These are phyloP conservation scores for Fusarium mangiferae DNA, from an alignment of 2,329 filamentous ascomycete genomes.

Conservation along the genomic window DNA sequence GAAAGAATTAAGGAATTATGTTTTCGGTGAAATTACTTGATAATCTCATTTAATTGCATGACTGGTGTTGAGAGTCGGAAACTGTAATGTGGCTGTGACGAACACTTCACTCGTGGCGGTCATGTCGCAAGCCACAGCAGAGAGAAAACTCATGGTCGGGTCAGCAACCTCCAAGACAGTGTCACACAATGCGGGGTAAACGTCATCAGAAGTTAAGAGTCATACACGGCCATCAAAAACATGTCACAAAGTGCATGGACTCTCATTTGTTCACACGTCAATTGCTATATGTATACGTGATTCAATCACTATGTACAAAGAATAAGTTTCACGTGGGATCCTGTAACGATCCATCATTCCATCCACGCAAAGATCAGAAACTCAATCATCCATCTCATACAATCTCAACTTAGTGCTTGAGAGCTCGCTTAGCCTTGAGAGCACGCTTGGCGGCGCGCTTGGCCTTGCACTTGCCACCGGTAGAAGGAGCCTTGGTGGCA, in stretches of 20 bases:
- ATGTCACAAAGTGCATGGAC: not conserved
- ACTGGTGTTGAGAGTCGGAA: not conserved
- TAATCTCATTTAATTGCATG: no score
- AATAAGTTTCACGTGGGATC: conserved; percentile 31
- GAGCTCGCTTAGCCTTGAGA: conserved; percentile 12
- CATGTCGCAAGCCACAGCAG: not conserved
- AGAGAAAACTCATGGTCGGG: fast-evolving
- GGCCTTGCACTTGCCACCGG: conserved; percentile 26
- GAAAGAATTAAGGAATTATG: fast-evolving
- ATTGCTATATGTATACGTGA: conserved; percentile 9
- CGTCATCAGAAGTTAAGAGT: not conserved
- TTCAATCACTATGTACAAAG: conserved; percentile 41
- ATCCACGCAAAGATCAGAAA: conserved; percentile 15
- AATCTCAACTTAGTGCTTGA: conserved; percentile 5
- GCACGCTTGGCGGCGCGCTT: conserved; percentile 13
- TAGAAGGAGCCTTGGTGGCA: conserved; percentile 29
- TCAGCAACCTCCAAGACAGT: not conserved
- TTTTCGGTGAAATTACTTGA: not conserved
- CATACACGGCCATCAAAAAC: not conserved
- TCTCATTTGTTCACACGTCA: not conserved
- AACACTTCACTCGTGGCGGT: not conserved
- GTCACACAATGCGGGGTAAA: not conserved
- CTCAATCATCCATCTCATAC: not conserved
- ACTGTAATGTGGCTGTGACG: not conserved
- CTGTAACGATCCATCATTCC: conserved; percentile 22